Evolutionary conservation across 495 filamentous ascomycete genomes (phyloP).

Genomic region (Lentithecium fluviatile): DNA sequence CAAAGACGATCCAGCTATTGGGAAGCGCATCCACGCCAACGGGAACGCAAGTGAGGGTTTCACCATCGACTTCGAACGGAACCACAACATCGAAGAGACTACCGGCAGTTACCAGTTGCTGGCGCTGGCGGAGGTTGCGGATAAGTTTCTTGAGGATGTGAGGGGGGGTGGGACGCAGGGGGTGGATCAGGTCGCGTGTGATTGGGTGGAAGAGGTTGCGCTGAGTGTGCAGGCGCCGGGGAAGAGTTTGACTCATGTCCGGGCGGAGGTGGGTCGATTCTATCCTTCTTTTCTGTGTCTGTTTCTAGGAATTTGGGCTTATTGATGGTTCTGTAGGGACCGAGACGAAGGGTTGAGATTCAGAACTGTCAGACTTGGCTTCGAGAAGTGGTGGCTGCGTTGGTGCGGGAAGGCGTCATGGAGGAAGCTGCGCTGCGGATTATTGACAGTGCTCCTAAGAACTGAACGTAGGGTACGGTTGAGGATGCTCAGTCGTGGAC

Average conservation of each 20-base stretch:
- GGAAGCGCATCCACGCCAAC: constrained; percentile 17
- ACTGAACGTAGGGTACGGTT: too few species aligned
- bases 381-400: constrained; percentile 3
- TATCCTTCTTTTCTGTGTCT: too few species aligned
- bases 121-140: constrained; percentile 1
- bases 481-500: too few species aligned
- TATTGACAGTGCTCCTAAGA: constrained; percentile 15
- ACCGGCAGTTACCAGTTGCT: constrained; percentile 1
- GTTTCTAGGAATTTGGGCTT: too few species aligned
- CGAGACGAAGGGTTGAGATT: constrained; percentile 5
- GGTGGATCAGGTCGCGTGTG: too few species aligned
- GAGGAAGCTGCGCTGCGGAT: not conserved
- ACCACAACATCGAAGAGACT: not conserved
- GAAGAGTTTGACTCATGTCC: constrained; percentile 12
- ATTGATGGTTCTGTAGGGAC: too few species aligned
- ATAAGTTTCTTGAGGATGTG: too few species aligned
- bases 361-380: constrained; percentile 25
- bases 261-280: too few species aligned
- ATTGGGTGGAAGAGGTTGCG: not conserved
- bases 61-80: not conserved
- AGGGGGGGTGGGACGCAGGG: too few species aligned
- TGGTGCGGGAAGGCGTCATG: constrained; percentile 3
- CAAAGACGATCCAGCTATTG: not conserved
- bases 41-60: constrained; percentile 12
- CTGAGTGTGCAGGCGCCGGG: not conserved